Evolutionary conservation across 805 yeast genomes (phyloP).

Genomic region (Saturnispora bothae): DNA sequence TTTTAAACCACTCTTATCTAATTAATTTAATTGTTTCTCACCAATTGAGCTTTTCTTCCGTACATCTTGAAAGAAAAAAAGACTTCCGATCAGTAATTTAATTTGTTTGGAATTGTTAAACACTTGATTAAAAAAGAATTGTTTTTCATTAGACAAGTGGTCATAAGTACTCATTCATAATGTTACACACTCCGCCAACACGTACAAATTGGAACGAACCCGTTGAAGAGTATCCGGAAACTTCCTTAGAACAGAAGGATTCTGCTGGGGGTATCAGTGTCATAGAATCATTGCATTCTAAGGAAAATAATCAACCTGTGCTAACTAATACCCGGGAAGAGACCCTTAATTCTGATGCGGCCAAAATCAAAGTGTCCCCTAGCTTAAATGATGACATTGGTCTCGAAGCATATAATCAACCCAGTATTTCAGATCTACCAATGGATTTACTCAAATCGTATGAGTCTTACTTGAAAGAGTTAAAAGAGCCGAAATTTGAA

Average conservation of each 20-base stretch:
- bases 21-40: no score
- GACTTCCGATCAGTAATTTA: no score
- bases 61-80: no score
- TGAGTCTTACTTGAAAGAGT: constrained; percentile 22
- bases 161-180: no score
- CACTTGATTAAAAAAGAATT: no score
- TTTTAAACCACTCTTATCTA: background rate
- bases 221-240: background rate
- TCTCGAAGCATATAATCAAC: constrained; percentile 14
- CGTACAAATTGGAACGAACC: background rate
- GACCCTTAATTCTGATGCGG: constrained; percentile 1
- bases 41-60: no score
- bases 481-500: constrained; percentile 28
- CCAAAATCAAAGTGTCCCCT: background rate
- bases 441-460: constrained; percentile 16
- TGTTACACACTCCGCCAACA: constrained; percentile 2
- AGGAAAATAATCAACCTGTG: background rate
- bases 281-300: background rate
- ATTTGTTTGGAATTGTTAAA: no score
- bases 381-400: constrained; percentile 5
- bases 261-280: background rate
- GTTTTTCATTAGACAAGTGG: no score
- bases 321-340: background rate
- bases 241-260: background rate
- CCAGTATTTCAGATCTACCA: constrained; percentile 21